A percentile compares a stretch with the other conserved stretches of the same genome.
Evolutionary conservation across 495 filamentous ascomycete genomes (phyloP).

Genomic region (Tetracladium setigerum): DNA sequence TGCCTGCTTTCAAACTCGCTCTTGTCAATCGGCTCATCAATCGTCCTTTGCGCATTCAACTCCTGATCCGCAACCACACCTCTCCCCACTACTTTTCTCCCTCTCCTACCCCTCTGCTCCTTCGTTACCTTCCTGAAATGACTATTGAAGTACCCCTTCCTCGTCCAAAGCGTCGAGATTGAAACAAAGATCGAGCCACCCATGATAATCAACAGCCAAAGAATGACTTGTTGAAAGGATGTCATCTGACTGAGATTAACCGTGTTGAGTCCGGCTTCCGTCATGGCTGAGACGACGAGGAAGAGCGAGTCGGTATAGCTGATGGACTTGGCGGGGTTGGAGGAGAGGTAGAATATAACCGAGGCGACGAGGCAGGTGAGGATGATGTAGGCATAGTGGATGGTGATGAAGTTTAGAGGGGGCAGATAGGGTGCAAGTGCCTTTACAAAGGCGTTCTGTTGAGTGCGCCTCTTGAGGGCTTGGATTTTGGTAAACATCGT

Average conservation of each 20-base stretch:
- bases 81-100: background rate
- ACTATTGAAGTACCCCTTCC: constrained; percentile 63
- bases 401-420: constrained; percentile 67
- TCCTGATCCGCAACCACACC: background rate
- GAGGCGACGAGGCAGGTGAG: constrained; percentile 53
- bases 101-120: constrained; percentile 30
- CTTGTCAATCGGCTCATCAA: background rate
- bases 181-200: constrained; percentile 65
- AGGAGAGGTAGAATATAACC: constrained; percentile 65
- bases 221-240: constrained; percentile 67
- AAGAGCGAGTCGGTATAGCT: constrained; percentile 72
- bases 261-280: constrained; percentile 60
- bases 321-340: constrained; percentile 52
- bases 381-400: constrained; percentile 77
- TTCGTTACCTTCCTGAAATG: constrained; percentile 54
- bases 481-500: too few relatives aligned
- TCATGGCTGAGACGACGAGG: constrained; percentile 72
- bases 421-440: constrained; percentile 27
- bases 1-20: constrained; percentile 8
- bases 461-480: too few relatives aligned
- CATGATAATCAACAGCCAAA: constrained; percentile 66
- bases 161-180: constrained; percentile 52
- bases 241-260: constrained; percentile 61
- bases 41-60: background rate
- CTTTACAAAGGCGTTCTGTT: too few relatives aligned